Base-by-base conservation (phyloP, 1,284 basidiomycete species). In the Exobasidium cylindrosporum region DNA sequence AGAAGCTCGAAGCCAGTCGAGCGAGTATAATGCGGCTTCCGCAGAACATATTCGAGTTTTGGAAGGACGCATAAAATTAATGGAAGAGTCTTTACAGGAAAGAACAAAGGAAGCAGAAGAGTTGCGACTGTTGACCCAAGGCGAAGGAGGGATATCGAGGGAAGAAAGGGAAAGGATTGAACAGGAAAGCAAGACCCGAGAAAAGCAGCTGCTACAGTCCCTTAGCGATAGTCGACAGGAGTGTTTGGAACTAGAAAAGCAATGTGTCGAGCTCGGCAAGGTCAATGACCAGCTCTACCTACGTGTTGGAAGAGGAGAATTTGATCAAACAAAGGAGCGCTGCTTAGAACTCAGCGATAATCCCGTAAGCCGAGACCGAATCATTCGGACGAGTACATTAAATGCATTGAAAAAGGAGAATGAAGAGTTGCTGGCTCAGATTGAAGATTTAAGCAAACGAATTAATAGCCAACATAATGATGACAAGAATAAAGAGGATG, bases 351-450 rank as follows among this genome's bases (percentile, higher is more conserved):
- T 93, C 62, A 82, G 81, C 10, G 86, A 89, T 50, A 92, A 92
- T 68, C 92, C 91, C 0, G 88, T 87, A 28, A 84, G 86, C 66
- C 82, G 85, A 61, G 89, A 90, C 85, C 84, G 85, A 7, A 88
- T 88, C 60, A 80, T 89, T 17, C 84, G 90, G 31, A 83, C 86
- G 64, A 85, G 83, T 14, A 86, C 84, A 7, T 83, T 92, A 81
- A 87, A 90, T 44, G 82, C 87, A 3, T 81, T 92, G 32, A 87
- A 85, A 77, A 82, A 82, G 50, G 91, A 93, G 81, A 93, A 92
- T 73, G 84, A 85, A 52, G 88, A 87, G 1, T 81, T 92, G 6
- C 63, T 85, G 4, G 73, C 73, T 4, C 69, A 81, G 4, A 60
- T 84, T 0, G 73, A 72, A 32, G 77, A 77, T 26, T 57, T 78